A percentile compares a stretch with the other conserved stretches of the same genome.
These are phyloP conservation scores for Chrysoporthe puriensis DNA, from an alignment of 2,329 filamentous ascomycete genomes.

Conservation along the genomic window DNA sequence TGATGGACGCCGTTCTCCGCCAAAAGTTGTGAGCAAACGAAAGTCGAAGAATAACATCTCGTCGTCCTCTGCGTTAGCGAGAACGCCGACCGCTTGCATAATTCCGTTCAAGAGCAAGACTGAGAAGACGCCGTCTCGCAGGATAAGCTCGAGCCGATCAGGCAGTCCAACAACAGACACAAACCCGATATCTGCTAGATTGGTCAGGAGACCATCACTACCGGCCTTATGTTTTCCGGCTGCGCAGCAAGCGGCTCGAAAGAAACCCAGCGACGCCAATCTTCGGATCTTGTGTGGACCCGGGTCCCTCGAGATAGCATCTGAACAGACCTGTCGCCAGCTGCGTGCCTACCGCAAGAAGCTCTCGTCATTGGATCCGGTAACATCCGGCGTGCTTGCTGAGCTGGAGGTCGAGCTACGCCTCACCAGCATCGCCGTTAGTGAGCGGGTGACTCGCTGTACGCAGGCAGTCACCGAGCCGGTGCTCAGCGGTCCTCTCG, in stretches of 20 bases:
- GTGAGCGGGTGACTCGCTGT: constrained; percentile 58
- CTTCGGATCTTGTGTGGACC: constrained; percentile 48
- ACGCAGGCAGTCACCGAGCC: constrained; percentile 59
- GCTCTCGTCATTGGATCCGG: constrained; percentile 56
- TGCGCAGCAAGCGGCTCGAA: constrained; percentile 43
- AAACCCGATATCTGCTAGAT: constrained; percentile 50
- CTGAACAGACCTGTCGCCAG: constrained; percentile 66
- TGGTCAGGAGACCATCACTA: constrained; percentile 57
- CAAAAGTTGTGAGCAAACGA: constrained; percentile 44
- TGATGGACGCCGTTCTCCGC: constrained; percentile 57
- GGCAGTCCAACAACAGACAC: constrained; percentile 46
- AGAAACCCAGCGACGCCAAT: constrained; percentile 53
- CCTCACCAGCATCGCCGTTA: constrained; percentile 63
- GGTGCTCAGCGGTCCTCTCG: constrained; percentile 66
- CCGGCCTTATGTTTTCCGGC: constrained; percentile 48
- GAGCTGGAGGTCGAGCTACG: constrained; percentile 69
- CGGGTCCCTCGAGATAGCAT: constrained; percentile 63
- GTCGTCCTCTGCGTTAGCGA: constrained; percentile 32
- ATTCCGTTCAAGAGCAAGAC: constrained; percentile 42
- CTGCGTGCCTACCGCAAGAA: constrained; percentile 67
- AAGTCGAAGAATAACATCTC: constrained; percentile 56
- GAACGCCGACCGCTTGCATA: background rate
- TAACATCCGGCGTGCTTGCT: constrained; percentile 61
- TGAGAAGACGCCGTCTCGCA: constrained; percentile 53
- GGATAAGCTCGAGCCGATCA: constrained; percentile 49